Conservation (phyloP, 441 rosid genomes). For the California macrophylla region DNA sequence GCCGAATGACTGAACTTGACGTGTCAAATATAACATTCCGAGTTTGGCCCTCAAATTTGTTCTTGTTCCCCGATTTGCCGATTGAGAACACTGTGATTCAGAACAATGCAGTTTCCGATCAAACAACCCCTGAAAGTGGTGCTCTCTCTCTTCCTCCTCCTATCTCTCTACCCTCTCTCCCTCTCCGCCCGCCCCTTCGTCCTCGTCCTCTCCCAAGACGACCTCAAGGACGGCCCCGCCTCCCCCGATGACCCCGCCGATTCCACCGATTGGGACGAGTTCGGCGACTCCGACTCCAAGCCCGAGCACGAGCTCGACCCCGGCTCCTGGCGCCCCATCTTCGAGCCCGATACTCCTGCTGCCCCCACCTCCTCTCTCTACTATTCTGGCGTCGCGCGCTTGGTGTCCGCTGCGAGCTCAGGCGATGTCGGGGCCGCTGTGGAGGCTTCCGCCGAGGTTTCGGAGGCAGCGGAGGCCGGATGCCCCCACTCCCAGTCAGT, state of each 20-base stretch:
- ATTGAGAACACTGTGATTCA: neutral
- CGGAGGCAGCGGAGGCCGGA: constrained; percentile 44
- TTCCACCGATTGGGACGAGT: constrained; percentile 71
- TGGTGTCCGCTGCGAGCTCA: constrained; percentile 38
- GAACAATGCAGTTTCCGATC: neutral
- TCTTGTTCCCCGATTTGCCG: neutral
- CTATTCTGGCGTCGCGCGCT: constrained; percentile 43
- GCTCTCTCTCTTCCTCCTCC: constrained; percentile 23
- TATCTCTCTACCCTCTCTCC: constrained; percentile 24
- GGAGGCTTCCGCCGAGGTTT: constrained; percentile 60
- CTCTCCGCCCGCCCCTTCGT: constrained; percentile 55
- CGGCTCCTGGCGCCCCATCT: constrained; percentile 87
- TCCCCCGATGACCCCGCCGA: constrained; percentile 27
- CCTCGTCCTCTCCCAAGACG: constrained; percentile 71
- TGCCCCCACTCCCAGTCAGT: constrained; percentile 70
- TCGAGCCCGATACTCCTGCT: constrained; percentile 45
- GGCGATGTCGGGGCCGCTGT: constrained; percentile 55
- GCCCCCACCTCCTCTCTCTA: constrained; percentile 27
- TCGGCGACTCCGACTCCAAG: constrained; percentile 59
- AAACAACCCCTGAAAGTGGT: neutral
- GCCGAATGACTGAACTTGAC: neutral
- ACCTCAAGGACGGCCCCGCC: constrained; percentile 53
- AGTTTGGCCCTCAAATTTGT: neutral
- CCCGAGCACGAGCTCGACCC: constrained; percentile 78
- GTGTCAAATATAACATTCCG: neutral